phyloP scores from a whole-genome alignment of 352 stramenopile genomes.

The Aphanomyces stellatus region DNA sequence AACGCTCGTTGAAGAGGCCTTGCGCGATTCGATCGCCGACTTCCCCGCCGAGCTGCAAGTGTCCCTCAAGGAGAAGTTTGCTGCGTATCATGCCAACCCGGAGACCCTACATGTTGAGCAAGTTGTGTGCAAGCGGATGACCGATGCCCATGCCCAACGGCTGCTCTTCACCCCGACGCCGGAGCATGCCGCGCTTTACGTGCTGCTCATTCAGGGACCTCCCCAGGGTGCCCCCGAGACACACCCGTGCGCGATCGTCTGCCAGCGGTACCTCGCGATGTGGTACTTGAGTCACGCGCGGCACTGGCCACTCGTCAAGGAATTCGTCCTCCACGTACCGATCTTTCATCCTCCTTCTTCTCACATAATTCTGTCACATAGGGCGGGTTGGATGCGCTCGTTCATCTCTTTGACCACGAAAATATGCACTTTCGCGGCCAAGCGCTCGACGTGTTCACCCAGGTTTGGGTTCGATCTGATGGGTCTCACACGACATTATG shows the following conservation, averaged over 20 bases:
- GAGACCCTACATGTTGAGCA: constrained; percentile 29
- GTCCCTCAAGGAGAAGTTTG: constrained; percentile 25
- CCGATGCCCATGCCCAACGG: constrained; percentile 30
- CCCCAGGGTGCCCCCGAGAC: not conserved
- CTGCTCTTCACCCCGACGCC: constrained; percentile 28
- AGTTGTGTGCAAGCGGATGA: constrained; percentile 31
- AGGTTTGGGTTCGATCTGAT: not conserved
- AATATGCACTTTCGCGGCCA: constrained; percentile 35
- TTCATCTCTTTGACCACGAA: constrained; percentile 24
- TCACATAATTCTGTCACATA: not conserved
- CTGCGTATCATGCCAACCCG: constrained; percentile 22
- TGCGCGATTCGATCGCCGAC: constrained; percentile 19
- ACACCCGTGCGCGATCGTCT: constrained; percentile 17
- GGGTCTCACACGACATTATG: not conserved
- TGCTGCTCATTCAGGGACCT: constrained; percentile 6
- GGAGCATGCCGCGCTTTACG: constrained; percentile 26
- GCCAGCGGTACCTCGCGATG: constrained; percentile 33
- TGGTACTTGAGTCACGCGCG: constrained; percentile 36
- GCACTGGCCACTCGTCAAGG: constrained; percentile 28
- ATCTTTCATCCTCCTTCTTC: not conserved
- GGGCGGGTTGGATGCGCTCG: constrained; percentile 28
- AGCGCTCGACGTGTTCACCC: constrained; percentile 34
- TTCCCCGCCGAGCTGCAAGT: constrained; percentile 26
- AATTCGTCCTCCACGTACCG: constrained; percentile 26
- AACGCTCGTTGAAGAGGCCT: not conserved